Conservation (phyloP, 176 grass and related monocot genomes). For the Phragmites australis region DNA sequence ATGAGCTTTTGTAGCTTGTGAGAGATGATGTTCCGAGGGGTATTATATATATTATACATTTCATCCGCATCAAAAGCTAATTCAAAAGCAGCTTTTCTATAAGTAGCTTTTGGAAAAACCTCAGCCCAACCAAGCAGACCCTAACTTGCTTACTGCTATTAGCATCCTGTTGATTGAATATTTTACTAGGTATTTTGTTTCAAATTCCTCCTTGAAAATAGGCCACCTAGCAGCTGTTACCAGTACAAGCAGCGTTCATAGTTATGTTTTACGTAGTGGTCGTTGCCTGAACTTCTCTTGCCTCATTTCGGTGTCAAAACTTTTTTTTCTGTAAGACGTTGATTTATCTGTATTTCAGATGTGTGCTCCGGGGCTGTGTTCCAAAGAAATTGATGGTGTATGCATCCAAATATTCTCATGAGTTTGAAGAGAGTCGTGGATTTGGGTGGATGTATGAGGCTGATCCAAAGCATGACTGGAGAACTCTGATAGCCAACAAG, state of each 20-base stretch:
- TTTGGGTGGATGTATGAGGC: constrained; percentile 77
- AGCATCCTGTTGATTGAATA: neutral
- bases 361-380: constrained; percentile 78
- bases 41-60: too few relatives aligned
- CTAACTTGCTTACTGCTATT: neutral
- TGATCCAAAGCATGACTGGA: constrained; percentile 75
- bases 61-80: too few relatives aligned
- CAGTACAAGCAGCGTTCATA: neutral
- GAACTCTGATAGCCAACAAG: constrained; percentile 78
- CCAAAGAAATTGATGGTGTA: constrained; percentile 81
- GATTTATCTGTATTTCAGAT: constrained; percentile 42
- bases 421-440: constrained; percentile 71
- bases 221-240: neutral
- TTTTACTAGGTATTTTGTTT: neutral
- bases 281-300: neutral
- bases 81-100: too few relatives aligned
- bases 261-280: neutral
- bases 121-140: too few relatives aligned
- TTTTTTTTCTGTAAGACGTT: neutral
- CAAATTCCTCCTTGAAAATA: constrained; percentile 9
- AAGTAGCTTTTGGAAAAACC: too few relatives aligned
- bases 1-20: too few relatives aligned
- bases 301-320: neutral
- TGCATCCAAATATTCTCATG: constrained; percentile 71
- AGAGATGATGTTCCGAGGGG: too few relatives aligned